Percentiles rank a stretch among this genome's conserved stretches.
Conservation (phyloP, 208 protist species). For the Trypanosomatidae sp. region DNA sequence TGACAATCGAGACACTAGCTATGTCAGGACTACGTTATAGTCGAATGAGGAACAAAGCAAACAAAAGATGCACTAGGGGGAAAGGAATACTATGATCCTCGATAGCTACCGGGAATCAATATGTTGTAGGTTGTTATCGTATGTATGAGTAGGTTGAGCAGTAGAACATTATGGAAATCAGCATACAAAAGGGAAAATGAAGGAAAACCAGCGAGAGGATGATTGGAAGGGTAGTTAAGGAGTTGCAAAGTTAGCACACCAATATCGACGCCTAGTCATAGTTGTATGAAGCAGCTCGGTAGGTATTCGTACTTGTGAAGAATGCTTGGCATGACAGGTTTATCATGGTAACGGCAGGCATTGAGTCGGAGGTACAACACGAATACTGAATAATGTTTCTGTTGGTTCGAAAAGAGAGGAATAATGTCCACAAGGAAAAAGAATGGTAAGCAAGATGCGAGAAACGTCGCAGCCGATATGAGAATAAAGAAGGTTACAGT, state of each 20-base stretch:
- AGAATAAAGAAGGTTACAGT: too few species aligned
- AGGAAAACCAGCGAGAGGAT: not conserved
- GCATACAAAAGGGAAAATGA: not conserved
- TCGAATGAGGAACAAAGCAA: conserved; percentile 7
- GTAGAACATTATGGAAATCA: not conserved
- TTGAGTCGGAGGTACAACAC: not conserved
- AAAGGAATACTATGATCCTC: conserved; percentile 3
- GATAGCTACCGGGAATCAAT: not conserved
- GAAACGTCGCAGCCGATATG: not conserved
- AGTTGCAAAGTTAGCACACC: not conserved
- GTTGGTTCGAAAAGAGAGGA: not conserved
- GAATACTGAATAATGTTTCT: not conserved
- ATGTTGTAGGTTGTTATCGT: not conserved
- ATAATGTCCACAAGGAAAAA: not conserved
- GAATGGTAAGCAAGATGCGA: not conserved
- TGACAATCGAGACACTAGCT: not conserved
- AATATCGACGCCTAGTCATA: not conserved
- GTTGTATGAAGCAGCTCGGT: not conserved
- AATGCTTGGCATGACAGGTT: not conserved
- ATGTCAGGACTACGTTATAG: conserved; percentile 3
- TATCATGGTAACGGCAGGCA: not conserved
- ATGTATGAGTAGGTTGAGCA: not conserved
- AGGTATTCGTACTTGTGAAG: not conserved
- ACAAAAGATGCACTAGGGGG: conserved; percentile 6
- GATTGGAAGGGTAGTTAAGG: not conserved